Evolutionary conservation across 2,329 filamentous ascomycete species (phyloP).

Genomic region (Paracoccidioides lutzii): DNA sequence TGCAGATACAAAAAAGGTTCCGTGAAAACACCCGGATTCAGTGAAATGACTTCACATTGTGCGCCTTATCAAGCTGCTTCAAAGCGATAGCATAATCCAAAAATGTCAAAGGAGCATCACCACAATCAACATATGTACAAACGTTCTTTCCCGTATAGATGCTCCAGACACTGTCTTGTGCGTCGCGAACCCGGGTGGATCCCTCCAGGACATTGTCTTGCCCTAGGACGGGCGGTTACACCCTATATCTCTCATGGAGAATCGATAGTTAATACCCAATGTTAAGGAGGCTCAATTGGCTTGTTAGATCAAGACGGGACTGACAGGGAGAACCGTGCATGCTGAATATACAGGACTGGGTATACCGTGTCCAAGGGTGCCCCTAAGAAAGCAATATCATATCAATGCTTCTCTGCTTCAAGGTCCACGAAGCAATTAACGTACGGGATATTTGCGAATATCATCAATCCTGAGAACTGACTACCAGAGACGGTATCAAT

Average conservation of each 20-base stretch:
- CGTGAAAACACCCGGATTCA: background rate
- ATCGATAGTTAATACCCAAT: constrained; percentile 9
- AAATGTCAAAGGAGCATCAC: constrained; percentile 75
- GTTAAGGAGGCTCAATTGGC: constrained; percentile 14
- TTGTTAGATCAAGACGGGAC: constrained; percentile 15
- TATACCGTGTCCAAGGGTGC: constrained; percentile 57
- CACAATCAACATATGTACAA: constrained; percentile 73
- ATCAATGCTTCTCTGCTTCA: constrained; percentile 40
- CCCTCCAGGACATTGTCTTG: constrained; percentile 72
- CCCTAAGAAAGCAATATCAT: constrained; percentile 60
- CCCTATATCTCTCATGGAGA: constrained; percentile 16
- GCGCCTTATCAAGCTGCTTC: constrained; percentile 71
- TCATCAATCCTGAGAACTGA: constrained; percentile 58
- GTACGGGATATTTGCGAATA: constrained; percentile 59
- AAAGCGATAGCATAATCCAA: constrained; percentile 75
- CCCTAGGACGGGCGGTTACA: constrained; percentile 55
- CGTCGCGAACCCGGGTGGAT: constrained; percentile 72
- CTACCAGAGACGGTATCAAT: constrained; percentile 32
- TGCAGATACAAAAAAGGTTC: background rate
- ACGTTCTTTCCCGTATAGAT: constrained; percentile 69
- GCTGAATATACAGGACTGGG: background rate
- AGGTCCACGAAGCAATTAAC: constrained; percentile 52
- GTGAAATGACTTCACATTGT: constrained; percentile 47
- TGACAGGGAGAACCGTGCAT: background rate
- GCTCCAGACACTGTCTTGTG: constrained; percentile 73